phyloP scores from a whole-genome alignment of 805 yeast species.

The Yarrowia sp. region DNA sequence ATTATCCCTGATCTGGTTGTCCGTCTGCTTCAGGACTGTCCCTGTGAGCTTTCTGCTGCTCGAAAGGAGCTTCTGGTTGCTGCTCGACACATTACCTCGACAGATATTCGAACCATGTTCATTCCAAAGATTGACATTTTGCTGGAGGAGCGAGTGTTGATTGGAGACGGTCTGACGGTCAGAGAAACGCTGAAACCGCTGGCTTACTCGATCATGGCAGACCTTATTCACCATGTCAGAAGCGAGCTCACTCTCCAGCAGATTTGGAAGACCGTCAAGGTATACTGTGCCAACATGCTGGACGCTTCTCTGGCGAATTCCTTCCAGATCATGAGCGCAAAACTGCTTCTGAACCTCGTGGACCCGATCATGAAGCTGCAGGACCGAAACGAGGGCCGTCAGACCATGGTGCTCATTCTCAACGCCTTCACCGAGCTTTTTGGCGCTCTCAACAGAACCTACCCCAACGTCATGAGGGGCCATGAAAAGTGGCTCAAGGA shows the following conservation, averaged over 20 bases:
- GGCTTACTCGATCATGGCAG: constrained; percentile 95
- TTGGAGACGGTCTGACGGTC: constrained; percentile 93
- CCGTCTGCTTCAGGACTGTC: constrained; percentile 90
- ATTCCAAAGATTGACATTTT: constrained; percentile 83
- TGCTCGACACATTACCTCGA: constrained; percentile 90
- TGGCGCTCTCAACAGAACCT: constrained; percentile 73
- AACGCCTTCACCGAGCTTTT: constrained; percentile 88
- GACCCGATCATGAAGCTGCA: constrained; percentile 86
- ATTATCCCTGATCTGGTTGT: constrained; percentile 87
- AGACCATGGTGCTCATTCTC: constrained; percentile 81
- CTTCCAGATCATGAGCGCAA: constrained; percentile 96
- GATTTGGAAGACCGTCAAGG: constrained; percentile 83
- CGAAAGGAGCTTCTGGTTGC: constrained; percentile 93
- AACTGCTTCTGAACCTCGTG: constrained; percentile 81
- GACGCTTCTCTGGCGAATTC: constrained; percentile 84
- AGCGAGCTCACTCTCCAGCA: constrained; percentile 81
- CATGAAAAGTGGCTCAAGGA: constrained; percentile 56
- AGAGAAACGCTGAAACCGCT: constrained; percentile 88
- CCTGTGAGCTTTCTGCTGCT: constrained; percentile 88
- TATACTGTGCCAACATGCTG: constrained; percentile 79
- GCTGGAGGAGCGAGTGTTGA: constrained; percentile 83
- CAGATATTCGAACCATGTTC: constrained; percentile 82
- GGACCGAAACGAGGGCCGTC: constrained; percentile 81
- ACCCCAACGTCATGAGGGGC: constrained; percentile 66
- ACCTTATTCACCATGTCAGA: constrained; percentile 90